Evolutionary conservation across 441 rosid species (phyloP), one percentile per base, ranked within the genome.

Genomic region (Pelargonium fulgidum): DNA sequence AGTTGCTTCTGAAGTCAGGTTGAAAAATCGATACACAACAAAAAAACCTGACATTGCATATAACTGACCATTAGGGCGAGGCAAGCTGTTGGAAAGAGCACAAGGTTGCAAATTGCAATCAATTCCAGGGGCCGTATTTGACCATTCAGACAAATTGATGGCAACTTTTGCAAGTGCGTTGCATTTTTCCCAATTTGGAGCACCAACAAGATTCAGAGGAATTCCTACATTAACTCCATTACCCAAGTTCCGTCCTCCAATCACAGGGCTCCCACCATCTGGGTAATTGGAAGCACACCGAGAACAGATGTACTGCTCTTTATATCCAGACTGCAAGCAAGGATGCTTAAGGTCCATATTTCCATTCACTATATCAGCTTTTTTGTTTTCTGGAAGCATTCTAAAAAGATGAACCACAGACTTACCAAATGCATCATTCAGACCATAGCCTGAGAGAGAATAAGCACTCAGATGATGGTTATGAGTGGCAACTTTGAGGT

Each of bases 371-470:
- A 85, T 47, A 73, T 85, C 88, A 45, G 79, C 75, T 64, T 47
- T 74, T 56, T 75, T 76, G 67, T 75, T 74, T 73, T 78, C 77
- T 14, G 85, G 86, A 73, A 85, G 79, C 63, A 65, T 67, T 73
- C 76, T 87, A 16, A 92, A 77, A 47, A 92, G 83, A 71, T 78
- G 85, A 68, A 76, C 83, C 68, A 94, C 99, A 68, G 97, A 87
- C 80, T 86, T 94, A 78, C 84, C 99, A 77, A 94, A 94, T 54
- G 99, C 98, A 78, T 94, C 99, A 72, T 94, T 94, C 82, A 94
- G 86, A 73, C 99, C 99, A 82, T 92, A 94, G 56, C 99, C 99
- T 10, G 97, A 78, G 56, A 94, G 97, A 70, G 99, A 94, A 81
- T 94, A 94, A 20, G 98, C 99, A 75, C 83, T 92, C 67, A 94